These are phyloP conservation scores for Waltergamsia citrina DNA, from an alignment of 2,329 filamentous ascomycete species.

Conservation along the genomic window DNA sequence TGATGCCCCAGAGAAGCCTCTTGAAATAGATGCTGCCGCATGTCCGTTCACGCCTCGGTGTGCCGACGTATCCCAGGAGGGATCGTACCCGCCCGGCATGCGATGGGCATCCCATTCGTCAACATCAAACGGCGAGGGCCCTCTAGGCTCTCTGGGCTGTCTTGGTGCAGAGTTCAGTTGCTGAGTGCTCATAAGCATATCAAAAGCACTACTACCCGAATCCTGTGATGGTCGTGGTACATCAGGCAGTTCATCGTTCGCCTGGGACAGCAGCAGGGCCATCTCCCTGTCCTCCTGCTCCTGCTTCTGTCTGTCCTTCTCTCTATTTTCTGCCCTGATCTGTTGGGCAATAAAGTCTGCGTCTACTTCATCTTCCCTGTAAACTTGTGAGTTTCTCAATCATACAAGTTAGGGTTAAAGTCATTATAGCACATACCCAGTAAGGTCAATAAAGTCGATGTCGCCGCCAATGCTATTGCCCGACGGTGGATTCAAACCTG, in stretches of 20 bases:
- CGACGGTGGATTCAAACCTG: too few relatives aligned
- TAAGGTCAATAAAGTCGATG: slow-evolving; percentile 29
- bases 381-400: not conserved
- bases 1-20: too few relatives aligned
- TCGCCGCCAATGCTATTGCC: slow-evolving; percentile 5
- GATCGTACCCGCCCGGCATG: slow-evolving; percentile 7
- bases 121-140: not conserved
- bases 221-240: not conserved
- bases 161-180: slow-evolving; percentile 7
- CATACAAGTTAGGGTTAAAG: not conserved
- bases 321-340: slow-evolving; percentile 21
- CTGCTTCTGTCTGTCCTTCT: slow-evolving; percentile 18
- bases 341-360: slow-evolving; percentile 20
- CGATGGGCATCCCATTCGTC: slow-evolving; percentile 1
- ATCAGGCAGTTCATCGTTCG: too few relatives aligned
- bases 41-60: not conserved
- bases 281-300: slow-evolving; percentile 16
- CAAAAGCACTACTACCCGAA: slow-evolving; percentile 13
- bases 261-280: slow-evolving; percentile 16
- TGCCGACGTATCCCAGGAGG: slow-evolving; percentile 9
- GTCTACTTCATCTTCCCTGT: slow-evolving; percentile 20
- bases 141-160: too few relatives aligned
- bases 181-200: slow-evolving; percentile 18
- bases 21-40: too few relatives aligned
- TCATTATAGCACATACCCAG: slow-evolving; percentile 19